Conservation (phyloP, 1,139 yeast species). For the Lodderomyces metapsilosis region DNA sequence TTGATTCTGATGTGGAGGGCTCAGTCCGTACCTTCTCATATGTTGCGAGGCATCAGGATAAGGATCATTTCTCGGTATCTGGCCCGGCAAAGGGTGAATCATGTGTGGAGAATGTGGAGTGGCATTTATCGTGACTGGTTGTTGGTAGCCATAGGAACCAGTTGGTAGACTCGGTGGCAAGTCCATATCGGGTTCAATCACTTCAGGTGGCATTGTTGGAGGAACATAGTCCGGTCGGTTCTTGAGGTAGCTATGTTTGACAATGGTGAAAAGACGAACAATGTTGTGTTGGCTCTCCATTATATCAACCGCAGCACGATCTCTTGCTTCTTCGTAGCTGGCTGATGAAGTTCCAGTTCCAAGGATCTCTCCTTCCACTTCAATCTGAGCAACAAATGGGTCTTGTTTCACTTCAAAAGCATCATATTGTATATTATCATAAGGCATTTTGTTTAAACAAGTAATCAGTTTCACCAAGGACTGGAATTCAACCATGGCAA, state of each 20-base stretch:
- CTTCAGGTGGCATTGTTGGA: background rate
- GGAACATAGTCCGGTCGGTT: background rate
- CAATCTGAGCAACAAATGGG: constrained; percentile 32
- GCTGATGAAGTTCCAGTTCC: constrained; percentile 32
- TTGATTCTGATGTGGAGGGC: background rate
- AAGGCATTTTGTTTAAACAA: constrained; percentile 18
- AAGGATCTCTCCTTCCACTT: constrained; percentile 21
- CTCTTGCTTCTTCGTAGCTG: constrained; percentile 30
- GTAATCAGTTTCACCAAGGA: constrained; percentile 29
- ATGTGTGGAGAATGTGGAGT: background rate
- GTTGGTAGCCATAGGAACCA: background rate
- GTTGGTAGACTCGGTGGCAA: background rate
- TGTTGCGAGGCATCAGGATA: background rate
- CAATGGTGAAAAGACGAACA: constrained; percentile 2
- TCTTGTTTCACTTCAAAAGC: constrained; percentile 25
- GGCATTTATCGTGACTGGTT: background rate
- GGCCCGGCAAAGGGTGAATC: background rate
- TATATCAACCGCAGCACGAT: constrained; percentile 28
- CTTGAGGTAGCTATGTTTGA: background rate
- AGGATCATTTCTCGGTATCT: background rate
- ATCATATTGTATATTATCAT: constrained; percentile 21
- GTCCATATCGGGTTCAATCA: background rate
- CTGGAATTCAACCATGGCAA: constrained; percentile 27
- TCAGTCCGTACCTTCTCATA: background rate
- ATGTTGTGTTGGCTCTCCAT: constrained; percentile 14